Base-by-base conservation (phyloP, 2,329 filamentous ascomycete species). In the Polytolypa hystricis region DNA sequence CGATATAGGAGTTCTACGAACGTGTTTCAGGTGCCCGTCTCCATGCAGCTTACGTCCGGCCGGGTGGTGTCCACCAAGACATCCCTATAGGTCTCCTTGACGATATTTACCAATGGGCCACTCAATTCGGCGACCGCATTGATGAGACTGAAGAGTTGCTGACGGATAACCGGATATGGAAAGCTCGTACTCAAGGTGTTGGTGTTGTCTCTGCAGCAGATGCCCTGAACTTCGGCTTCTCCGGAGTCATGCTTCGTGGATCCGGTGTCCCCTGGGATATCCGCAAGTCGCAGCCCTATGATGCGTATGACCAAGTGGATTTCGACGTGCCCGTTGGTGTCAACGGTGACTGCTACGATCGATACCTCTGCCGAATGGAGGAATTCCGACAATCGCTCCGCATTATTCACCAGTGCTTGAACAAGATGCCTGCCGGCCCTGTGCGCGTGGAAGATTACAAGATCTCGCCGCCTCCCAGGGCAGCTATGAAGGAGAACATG, bases 401-500 rank as follows among this genome's bases (percentile, higher is more conserved):
- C 54, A 98, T 98, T 64, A 95, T 98, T 58, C 81, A 93, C 72
- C 93, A 98, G 66, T 98, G 93, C 65, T 69, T 98, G 52, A 96
- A 98, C 74, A 85, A 98, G 71, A 98, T 98, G 84, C 89, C 93
- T 33, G 74, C 84, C 33, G 91, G 91, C 18, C 91, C 91, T 35
- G 76, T 96, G 57, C 83, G 89, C 50, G 85, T 95, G 28, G 91
- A 98, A 66, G 91, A 98, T 66, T 98, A 96, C 78, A 98, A 98
- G 77, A 77, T 98, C 55, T 82, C 84, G 2, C 91, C 91, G 15
- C 91, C 91, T 44, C 93, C 91, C n/a, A 80, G 91, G 56, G 73
- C 84, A 30, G 91, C 91, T 55, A 98, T 98, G 91, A 98, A 98
- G 76, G 91, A 98, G 77, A 98, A 98, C 71, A 98, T 98, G 93